Conservation (phyloP, 1,284 basidiomycete genomes). For the Coniophora puteana region DNA sequence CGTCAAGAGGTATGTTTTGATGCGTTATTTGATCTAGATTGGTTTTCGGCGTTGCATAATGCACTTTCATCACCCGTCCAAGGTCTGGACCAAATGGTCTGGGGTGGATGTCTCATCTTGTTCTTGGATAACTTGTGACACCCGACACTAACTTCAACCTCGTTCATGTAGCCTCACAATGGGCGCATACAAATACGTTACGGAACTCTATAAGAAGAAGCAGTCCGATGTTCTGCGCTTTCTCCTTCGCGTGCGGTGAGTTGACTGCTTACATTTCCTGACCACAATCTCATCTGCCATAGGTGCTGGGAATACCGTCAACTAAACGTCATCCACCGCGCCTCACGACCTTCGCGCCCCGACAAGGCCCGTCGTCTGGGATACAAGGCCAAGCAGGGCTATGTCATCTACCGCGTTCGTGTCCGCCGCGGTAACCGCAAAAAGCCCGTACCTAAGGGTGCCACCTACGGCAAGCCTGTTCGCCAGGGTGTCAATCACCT, state of each 20-base stretch:
- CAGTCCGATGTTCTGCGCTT: conserved; percentile 98
- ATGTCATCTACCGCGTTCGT: conserved; percentile 96
- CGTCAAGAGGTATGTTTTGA: conserved; percentile 26
- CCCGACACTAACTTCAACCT: conserved; percentile 18
- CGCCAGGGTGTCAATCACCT: conserved; percentile 99
- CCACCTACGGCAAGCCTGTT: conserved; percentile 99
- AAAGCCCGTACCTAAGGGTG: conserved; percentile 98
- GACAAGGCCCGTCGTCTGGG: conserved; percentile 99
- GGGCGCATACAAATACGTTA: conserved; percentile 97
- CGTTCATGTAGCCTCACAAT: conserved; percentile 41
- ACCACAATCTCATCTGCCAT: conserved; percentile 8
- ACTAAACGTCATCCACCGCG: conserved; percentile 97
- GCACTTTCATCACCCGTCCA: too few relatives aligned
- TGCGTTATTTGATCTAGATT: conserved; percentile 1
- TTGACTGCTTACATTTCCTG: conserved; percentile 14
- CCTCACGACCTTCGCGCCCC: conserved; percentile 95
- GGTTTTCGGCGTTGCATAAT: conserved; percentile 13
- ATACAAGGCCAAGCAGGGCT: conserved; percentile 99
- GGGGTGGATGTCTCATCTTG: conserved; percentile 23
- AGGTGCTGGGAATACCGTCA: conserved; percentile 99
- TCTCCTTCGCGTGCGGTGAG: conserved; percentile 93
- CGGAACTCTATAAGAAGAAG: conserved; percentile 95
- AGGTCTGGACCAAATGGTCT: conserved; percentile 7
- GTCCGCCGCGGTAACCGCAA: conserved; percentile 99
- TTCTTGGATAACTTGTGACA: conserved; percentile 15